Evolutionary conservation across 495 filamentous ascomycete species (phyloP).

Genomic region (Staphylotrichum tortipilum): DNA sequence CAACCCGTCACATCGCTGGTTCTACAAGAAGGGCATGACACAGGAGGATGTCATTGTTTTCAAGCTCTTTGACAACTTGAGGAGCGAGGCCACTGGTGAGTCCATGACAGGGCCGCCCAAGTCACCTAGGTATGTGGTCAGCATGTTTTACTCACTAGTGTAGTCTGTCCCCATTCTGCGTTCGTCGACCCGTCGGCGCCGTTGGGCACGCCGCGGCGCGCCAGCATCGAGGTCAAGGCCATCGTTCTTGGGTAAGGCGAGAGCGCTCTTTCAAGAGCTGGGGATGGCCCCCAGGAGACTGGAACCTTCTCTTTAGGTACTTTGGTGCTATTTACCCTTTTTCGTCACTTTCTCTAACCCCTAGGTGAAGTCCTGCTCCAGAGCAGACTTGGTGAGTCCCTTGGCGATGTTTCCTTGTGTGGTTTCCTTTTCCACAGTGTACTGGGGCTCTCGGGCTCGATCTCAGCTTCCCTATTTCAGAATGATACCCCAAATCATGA

Average conservation of each 20-base stretch:
- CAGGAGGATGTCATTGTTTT: slow-evolving; percentile 8
- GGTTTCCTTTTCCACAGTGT: no score
- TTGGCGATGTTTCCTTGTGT: no score
- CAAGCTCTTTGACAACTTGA: slow-evolving; percentile 7
- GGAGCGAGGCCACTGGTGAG: slow-evolving; percentile 5
- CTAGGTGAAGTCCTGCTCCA: no score
- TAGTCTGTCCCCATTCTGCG: slow-evolving; percentile 9
- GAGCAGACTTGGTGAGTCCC: no score
- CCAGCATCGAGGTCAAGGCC: slow-evolving; percentile 11
- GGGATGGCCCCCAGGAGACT: background rate
- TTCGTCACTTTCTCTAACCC: no score
- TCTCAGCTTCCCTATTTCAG: no score
- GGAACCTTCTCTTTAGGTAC: background rate
- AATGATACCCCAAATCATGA: no score
- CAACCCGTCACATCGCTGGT: slow-evolving; percentile 10
- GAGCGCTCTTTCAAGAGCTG: no score
- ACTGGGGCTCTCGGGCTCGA: no score
- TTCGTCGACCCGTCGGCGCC: slow-evolving; percentile 5
- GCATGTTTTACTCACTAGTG: no score
- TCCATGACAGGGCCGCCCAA: background rate
- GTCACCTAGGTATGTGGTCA: no score
- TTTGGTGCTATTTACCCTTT: no score
- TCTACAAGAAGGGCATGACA: slow-evolving; percentile 8
- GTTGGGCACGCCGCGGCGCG: background rate
- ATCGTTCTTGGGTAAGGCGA: slow-evolving; percentile 1